Evolutionary conservation across 2,329 filamentous ascomycete genomes (phyloP), one percentile per base, ranked within the genome.

Genomic region (Colletotrichum tofieldiae): DNA sequence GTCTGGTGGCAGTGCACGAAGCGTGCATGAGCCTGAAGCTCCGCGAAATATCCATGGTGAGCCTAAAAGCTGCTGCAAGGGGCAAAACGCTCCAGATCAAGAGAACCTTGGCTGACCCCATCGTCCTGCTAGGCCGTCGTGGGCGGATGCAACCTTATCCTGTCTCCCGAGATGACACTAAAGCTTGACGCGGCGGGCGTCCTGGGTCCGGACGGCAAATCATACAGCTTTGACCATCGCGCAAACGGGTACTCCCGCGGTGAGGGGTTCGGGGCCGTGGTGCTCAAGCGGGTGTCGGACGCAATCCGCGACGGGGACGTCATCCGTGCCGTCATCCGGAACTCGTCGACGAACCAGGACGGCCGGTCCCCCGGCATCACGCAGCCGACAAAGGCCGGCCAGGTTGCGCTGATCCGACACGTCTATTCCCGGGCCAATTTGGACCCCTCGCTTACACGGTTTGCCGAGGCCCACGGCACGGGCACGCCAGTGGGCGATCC

Each of bases 401-500:
- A 85, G 41, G 78, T 63, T 20, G 75, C 74, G 1, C 76, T 85
- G 2, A 86, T 86, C 29, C 74, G 78, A 39, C 77, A 79, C 1
- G 80, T 81, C 1, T 86, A 86, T 70, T 41, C 71, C 0, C 74
- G 74, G 5, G 77, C 76, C 2, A 75, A 75, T 14, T 74, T 83
- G 32, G 71, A 76, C 32, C 77, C 78, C 23, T 55, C 55, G 16
- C 60, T 73, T 2, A 77, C 76, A 6, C 78, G 77, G 4, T 84
- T 79, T 64, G 75, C 83, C 43, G 85, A 88, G 73, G 82, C 83
- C 18, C 86, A 88, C 7, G 88, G 88, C 20, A 90, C 89, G 0
- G 88, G 88, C 8, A 91, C 89, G 23, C 82, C 82, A 35, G 85
- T 85, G 3, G 89, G 89, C 1, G 89, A 91, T 67, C 87, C 88